Conservation (phyloP, 2,329 filamentous ascomycete genomes). For the Diaporthe aspalathi region DNA sequence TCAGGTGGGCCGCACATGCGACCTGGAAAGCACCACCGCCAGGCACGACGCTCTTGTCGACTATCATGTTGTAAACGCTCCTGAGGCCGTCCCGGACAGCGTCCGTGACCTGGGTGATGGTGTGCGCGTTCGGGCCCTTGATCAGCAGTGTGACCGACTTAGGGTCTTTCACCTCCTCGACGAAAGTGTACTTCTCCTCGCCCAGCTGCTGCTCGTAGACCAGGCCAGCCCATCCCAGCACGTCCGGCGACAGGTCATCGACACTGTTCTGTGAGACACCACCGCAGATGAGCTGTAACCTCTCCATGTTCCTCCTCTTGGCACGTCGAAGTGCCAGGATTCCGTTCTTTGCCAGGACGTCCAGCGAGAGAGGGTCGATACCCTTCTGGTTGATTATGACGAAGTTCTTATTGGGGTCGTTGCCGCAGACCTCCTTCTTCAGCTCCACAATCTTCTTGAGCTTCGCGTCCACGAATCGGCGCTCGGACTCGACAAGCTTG, state of each 20-base stretch:
- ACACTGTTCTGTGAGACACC: slow-evolving; percentile 95
- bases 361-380: slow-evolving; percentile 94
- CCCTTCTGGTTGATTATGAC: slow-evolving; percentile 99
- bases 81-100: slow-evolving; percentile 94
- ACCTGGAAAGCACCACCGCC: slow-evolving; percentile 97
- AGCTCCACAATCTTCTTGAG: slow-evolving; percentile 96
- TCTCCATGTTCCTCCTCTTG: slow-evolving; percentile 99
- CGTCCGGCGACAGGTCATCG: slow-evolving; percentile 87
- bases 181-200: slow-evolving; percentile 99
- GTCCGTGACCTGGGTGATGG: slow-evolving; percentile 95
- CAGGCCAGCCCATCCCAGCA: slow-evolving; percentile 93
- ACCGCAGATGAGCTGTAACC: slow-evolving; percentile 93
- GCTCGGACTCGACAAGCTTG: slow-evolving; percentile 97
- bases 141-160: slow-evolving; percentile 98
- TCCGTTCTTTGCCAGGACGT: slow-evolving; percentile 97
- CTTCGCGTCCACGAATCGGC: slow-evolving; percentile 95
- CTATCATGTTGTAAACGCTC: slow-evolving; percentile 99
- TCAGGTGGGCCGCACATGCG: slow-evolving; percentile 87
- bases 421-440: slow-evolving; percentile 97
- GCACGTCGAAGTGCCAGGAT: slow-evolving; percentile 94
- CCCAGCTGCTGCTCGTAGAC: slow-evolving; percentile 98
- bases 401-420: slow-evolving; percentile 93
- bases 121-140: slow-evolving; percentile 97
- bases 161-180: slow-evolving; percentile 98
- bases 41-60: slow-evolving; percentile 95